Conservation (phyloP, 208 protist species). For the Acanthamoeba healyi region DNA sequence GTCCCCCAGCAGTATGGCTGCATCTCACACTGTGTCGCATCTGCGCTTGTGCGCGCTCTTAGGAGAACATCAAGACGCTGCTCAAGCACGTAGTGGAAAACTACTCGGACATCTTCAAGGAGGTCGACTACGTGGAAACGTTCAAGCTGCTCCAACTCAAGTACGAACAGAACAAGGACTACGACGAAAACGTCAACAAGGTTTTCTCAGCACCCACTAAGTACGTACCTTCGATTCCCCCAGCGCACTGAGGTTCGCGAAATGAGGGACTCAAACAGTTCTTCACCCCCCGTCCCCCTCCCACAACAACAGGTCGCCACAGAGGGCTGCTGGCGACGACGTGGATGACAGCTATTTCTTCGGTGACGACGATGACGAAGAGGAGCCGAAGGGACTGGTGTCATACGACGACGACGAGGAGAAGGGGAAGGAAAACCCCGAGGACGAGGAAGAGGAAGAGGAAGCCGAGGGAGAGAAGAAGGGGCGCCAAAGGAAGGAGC, state of each 20-base stretch:
- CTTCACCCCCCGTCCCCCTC: neutral
- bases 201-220: constrained; percentile 2
- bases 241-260: neutral
- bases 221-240: neutral
- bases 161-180: constrained; percentile 82
- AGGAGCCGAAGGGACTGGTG: constrained; percentile 6
- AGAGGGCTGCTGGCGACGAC: neutral
- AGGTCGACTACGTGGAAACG: constrained; percentile 81
- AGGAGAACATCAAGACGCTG: constrained; percentile 81
- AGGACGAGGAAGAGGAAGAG: neutral
- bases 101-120: constrained; percentile 74
- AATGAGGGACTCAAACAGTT: too few relatives aligned
- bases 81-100: constrained; percentile 77
- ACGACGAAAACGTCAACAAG: constrained; percentile 62
- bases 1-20: too few relatives aligned
- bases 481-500: neutral
- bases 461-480: neutral
- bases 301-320: constrained; percentile 21
- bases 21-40: too few relatives aligned
- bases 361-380: constrained; percentile 31
- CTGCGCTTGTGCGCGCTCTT: too few relatives aligned
- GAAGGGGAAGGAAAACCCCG: neutral
- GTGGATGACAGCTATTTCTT: constrained; percentile 57
- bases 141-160: constrained; percentile 79
- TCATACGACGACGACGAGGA: constrained; percentile 47